These are phyloP conservation scores for Periconia sp. DNA, from an alignment of 2,329 filamentous ascomycete species.

Conservation along the genomic window DNA sequence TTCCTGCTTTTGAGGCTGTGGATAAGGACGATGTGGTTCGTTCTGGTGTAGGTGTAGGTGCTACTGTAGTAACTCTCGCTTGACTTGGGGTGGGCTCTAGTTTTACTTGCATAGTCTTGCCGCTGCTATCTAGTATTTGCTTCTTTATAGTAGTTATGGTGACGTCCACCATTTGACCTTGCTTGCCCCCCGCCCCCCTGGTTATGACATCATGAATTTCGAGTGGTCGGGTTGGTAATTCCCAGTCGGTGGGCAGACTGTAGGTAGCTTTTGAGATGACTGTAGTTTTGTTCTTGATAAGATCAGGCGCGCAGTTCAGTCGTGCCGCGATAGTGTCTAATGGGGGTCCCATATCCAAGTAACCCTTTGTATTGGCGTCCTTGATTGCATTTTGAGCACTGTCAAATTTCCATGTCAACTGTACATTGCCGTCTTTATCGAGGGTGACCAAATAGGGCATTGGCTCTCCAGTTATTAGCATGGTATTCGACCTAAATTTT, in stretches of 20 bases:
- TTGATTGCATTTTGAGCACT: constrained; percentile 5
- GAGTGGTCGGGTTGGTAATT: constrained; percentile 10
- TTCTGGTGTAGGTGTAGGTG: no score
- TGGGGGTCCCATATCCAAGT: constrained; percentile 4
- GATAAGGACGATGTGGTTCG: background rate
- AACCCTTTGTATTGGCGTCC: constrained; percentile 1
- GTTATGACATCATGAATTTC: constrained; percentile 14
- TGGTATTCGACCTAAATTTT: no score
- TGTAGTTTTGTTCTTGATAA: background rate
- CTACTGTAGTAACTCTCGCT: background rate
- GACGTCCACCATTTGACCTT: constrained; percentile 18
- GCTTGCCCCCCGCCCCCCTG: constrained; percentile 7
- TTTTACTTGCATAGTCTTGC: background rate
- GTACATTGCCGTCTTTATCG: constrained; percentile 4
- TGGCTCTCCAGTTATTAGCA: no score
- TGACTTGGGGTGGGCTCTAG: constrained; percentile 12
- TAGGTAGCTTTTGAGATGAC: background rate
- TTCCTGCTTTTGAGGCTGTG: constrained; percentile 9
- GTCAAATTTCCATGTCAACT: constrained; percentile 11
- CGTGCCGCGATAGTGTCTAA: background rate
- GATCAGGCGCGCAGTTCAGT: background rate
- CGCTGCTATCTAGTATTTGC: constrained; percentile 10
- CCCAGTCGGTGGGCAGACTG: constrained; percentile 13
- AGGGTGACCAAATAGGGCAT: no score
- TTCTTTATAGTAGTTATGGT: constrained; percentile 9